phyloP scores from a whole-genome alignment of 768 basidiomycete genomes.

The Termitomyces heimii region DNA sequence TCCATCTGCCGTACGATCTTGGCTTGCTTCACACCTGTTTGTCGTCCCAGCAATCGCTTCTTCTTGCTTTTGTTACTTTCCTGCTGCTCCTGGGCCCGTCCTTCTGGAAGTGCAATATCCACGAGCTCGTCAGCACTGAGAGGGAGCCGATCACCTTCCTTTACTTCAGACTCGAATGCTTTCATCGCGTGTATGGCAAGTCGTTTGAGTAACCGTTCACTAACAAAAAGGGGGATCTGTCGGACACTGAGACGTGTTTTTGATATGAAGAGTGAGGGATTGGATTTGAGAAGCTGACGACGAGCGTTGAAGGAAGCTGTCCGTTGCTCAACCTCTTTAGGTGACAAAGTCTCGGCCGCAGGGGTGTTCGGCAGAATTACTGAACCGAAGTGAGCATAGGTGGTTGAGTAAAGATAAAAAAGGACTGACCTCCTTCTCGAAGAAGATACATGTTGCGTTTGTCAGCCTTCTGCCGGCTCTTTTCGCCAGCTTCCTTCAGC shows the following conservation, averaged over 20 bases:
- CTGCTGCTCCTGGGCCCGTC: conserved; percentile 15
- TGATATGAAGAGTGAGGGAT: conserved; percentile 92
- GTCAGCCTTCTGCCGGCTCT: conserved; percentile 81
- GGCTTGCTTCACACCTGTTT: conserved; percentile 67
- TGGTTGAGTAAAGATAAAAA: background rate
- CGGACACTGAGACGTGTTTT: conserved; percentile 92
- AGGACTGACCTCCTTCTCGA: conserved; percentile 82
- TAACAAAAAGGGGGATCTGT: conserved; percentile 85
- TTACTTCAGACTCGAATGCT: conserved; percentile 76
- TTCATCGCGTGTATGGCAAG: conserved; percentile 78
- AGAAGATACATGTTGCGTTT: conserved; percentile 95
- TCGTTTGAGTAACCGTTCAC: conserved; percentile 85
- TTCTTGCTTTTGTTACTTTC: conserved; percentile 18
- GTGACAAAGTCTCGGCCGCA: conserved; percentile 62
- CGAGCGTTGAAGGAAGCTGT: conserved; percentile 83
- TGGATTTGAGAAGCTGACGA: conserved; percentile 74
- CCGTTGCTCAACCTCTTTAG: conserved; percentile 81
- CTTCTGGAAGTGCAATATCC: conserved; percentile 25
- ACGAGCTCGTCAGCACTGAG: conserved; percentile 71
- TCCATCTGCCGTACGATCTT: conserved; percentile 91
- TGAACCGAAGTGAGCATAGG: conserved; percentile 22
- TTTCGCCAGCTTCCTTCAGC: conserved; percentile 85
- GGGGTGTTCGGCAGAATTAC: conserved; percentile 89
- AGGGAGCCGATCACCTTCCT: conserved; percentile 46
- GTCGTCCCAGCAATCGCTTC: conserved; percentile 24